Evolutionary conservation across 768 basidiomycete genomes (phyloP).

Genomic region (Jaapia argillacea): DNA sequence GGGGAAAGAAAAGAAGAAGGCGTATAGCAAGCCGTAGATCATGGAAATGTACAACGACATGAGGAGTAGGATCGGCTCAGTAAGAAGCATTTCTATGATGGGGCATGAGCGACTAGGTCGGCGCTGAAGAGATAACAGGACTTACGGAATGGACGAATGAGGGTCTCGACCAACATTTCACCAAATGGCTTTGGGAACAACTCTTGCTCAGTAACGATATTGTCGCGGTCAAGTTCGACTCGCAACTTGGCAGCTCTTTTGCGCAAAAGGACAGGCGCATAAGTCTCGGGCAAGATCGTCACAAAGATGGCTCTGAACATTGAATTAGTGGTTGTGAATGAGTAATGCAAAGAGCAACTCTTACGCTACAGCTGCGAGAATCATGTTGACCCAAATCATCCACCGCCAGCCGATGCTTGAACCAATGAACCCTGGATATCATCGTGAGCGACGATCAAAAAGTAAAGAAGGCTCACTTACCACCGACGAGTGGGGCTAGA

Average conservation of each 20-base stretch:
- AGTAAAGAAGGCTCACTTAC: too few species aligned
- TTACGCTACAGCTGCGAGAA: conserved; percentile 29
- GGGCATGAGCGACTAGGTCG: not conserved
- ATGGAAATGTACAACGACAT: conserved; percentile 35
- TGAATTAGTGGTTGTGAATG: not conserved
- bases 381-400: conserved; percentile 28
- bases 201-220: conserved; percentile 33
- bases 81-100: conserved; percentile 26
- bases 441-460: too few species aligned
- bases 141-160: conserved; percentile 29
- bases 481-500: conserved; percentile 44
- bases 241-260: conserved; percentile 28
- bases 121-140: not conserved
- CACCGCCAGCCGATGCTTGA: conserved; percentile 27
- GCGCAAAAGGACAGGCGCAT: conserved; percentile 31
- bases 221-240: conserved; percentile 22
- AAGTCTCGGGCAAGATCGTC: conserved; percentile 35
- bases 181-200: conserved; percentile 22
- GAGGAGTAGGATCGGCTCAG: conserved; percentile 35
- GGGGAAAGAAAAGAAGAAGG: conserved; percentile 23
- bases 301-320: conserved; percentile 9
- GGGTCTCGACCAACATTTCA: conserved; percentile 27
- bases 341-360: conserved; percentile 6
- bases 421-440: conserved; percentile 32
- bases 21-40: conserved; percentile 31